Percentiles rank a stretch among this genome's conserved stretches.
Evolutionary conservation across 1,139 yeast species (phyloP).

Genomic region (Ogataea hybrid): DNA sequence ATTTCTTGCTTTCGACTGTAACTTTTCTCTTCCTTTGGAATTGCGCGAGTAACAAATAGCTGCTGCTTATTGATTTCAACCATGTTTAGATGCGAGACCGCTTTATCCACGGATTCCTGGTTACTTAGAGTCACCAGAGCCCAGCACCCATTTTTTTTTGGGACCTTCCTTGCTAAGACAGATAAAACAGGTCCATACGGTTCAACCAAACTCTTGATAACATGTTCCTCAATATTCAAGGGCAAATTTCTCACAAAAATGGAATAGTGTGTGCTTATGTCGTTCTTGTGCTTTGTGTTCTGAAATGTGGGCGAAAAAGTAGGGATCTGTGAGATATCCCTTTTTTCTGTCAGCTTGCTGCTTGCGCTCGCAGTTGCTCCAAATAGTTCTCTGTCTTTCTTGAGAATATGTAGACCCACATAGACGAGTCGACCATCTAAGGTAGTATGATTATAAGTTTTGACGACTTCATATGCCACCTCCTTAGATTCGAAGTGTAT

Average conservation of each 20-base stretch:
- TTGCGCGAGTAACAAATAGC: too few relatives aligned
- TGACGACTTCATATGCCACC: slow-evolving; percentile 40
- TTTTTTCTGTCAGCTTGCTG: slow-evolving; percentile 10
- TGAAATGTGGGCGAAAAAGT: slow-evolving; percentile 11
- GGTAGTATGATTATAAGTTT: slow-evolving; percentile 32
- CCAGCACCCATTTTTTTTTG: too few relatives aligned
- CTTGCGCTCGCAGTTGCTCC: slow-evolving; percentile 11
- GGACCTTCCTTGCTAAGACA: too few relatives aligned
- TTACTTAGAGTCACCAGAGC: too few relatives aligned
- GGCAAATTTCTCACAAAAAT: slow-evolving; percentile 47
- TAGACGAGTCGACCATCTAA: slow-evolving; percentile 29
- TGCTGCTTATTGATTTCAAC: too few relatives aligned
- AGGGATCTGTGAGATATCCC: slow-evolving; percentile 16
- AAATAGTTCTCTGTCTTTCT: slow-evolving; percentile 29
- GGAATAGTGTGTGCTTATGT: slow-evolving; percentile 33
- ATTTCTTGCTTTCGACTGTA: too few relatives aligned
- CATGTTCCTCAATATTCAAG: slow-evolving; percentile 35
- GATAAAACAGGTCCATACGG: too few relatives aligned
- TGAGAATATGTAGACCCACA: slow-evolving; percentile 45
- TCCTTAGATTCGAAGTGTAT: slow-evolving; percentile 41
- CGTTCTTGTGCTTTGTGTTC: slow-evolving; percentile 1
- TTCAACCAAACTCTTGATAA: too few relatives aligned
- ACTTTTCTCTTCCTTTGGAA: too few relatives aligned
- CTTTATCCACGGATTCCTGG: too few relatives aligned
- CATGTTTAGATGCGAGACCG: too few relatives aligned